A percentile compares a stretch with the other conserved stretches of the same genome.
These are phyloP conservation scores for Microthyrium microscopicum DNA, from an alignment of 2,329 filamentous ascomycete genomes.

Conservation along the genomic window DNA sequence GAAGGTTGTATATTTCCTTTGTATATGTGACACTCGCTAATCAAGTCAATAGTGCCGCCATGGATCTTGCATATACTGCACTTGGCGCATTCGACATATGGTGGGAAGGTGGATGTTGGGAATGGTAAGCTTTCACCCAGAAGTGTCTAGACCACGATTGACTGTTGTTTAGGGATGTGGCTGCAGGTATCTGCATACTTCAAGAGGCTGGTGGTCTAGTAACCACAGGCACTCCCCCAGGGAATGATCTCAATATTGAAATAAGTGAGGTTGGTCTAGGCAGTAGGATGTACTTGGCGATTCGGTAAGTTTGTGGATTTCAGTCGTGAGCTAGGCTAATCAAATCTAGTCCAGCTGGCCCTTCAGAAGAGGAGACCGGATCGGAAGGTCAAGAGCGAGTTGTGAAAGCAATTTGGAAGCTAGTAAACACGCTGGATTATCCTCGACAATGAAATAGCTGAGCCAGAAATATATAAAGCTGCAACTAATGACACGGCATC, in stretches of 20 bases:
- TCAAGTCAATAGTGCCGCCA: constrained; percentile 38
- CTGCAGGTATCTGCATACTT: constrained; percentile 56
- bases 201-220: constrained; percentile 58
- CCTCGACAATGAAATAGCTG: constrained; percentile 40
- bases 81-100: constrained; percentile 65
- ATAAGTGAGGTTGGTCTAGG: constrained; percentile 48
- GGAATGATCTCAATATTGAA: constrained; percentile 34
- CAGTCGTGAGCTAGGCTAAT: neutral
- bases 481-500: too few relatives aligned
- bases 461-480: neutral
- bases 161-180: constrained; percentile 42
- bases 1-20: constrained; percentile 25
- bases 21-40: too few relatives aligned
- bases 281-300: constrained; percentile 53
- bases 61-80: constrained; percentile 59
- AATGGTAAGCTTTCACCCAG: constrained; percentile 37
- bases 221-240: constrained; percentile 56
- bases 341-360: constrained; percentile 42
- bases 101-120: constrained; percentile 73
- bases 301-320: constrained; percentile 30
- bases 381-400: constrained; percentile 52
- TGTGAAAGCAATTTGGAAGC: constrained; percentile 55
- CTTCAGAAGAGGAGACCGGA: constrained; percentile 43
- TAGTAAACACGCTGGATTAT: constrained; percentile 51
- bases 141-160: neutral